phyloP scores from a whole-genome alignment of 768 basidiomycete species.

The Hirschioporus abietinus region DNA sequence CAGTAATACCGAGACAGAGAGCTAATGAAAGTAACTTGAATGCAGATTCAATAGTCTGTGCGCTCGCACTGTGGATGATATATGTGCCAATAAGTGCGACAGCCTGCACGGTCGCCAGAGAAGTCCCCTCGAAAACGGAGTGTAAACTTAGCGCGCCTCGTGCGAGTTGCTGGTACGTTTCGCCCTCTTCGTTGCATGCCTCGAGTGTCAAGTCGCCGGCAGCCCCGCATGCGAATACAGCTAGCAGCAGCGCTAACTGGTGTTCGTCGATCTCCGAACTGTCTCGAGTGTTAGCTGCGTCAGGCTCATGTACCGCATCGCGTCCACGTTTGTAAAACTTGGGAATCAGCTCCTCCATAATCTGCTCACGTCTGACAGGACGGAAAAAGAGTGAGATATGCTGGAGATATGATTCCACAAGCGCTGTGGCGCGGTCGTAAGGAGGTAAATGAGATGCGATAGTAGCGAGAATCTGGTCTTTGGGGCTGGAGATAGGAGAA shows the following conservation, averaged over 20 bases:
- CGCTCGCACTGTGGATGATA: constrained; percentile 25
- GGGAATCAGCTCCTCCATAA: constrained; percentile 37
- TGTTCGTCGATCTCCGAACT: constrained; percentile 20
- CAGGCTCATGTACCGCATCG: neutral
- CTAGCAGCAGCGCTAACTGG: constrained; percentile 43
- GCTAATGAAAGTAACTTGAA: constrained; percentile 63
- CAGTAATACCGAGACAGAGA: constrained; percentile 59
- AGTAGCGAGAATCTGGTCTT: constrained; percentile 40
- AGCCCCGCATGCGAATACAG: constrained; percentile 49
- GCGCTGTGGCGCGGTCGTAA: constrained; percentile 44
- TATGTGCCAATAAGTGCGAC: constrained; percentile 39
- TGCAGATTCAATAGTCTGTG: constrained; percentile 70
- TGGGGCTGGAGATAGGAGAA: constrained; percentile 46
- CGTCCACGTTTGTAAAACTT: neutral
- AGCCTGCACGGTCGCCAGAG: constrained; percentile 64
- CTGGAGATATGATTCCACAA: constrained; percentile 63
- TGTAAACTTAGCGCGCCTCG: constrained; percentile 59
- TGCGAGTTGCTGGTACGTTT: constrained; percentile 63
- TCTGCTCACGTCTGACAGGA: constrained; percentile 56
- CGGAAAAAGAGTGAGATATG: constrained; percentile 79
- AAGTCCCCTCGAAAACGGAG: constrained; percentile 50
- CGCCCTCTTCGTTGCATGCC: constrained; percentile 36
- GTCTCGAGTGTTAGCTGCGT: neutral
- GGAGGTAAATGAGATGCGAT: constrained; percentile 51
- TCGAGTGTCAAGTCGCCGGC: constrained; percentile 30